These are phyloP conservation scores for Nannizziopsis arthrosporioides DNA, from an alignment of 2,329 filamentous ascomycete species.

Conservation along the genomic window DNA sequence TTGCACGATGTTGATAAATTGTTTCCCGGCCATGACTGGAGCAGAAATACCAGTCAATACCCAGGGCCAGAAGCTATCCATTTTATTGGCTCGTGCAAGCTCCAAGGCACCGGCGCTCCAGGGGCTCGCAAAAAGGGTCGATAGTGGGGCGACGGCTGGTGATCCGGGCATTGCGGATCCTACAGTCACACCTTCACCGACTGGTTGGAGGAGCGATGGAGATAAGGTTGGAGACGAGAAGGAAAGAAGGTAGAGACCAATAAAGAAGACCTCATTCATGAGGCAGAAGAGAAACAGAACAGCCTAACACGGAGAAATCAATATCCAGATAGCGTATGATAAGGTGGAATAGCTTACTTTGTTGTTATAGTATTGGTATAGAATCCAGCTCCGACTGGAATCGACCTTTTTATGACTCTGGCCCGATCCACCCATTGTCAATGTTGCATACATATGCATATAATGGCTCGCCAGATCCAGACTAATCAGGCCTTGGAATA, in stretches of 20 bases:
- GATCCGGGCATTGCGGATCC: slow-evolving; percentile 46
- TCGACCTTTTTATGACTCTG: slow-evolving; percentile 90
- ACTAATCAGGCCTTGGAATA: slow-evolving; percentile 88
- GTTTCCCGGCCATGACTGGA: slow-evolving; percentile 83
- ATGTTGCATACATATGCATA: slow-evolving; percentile 96
- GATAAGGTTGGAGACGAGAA: slow-evolving; percentile 87
- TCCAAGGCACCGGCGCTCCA: slow-evolving; percentile 90
- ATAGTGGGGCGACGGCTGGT: slow-evolving; percentile 55
- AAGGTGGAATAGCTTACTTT: slow-evolving; percentile 52
- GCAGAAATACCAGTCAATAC: slow-evolving; percentile 67
- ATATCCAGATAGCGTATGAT: background rate
- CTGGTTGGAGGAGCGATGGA: slow-evolving; percentile 61
- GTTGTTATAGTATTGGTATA: slow-evolving; percentile 96
- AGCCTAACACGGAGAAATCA: slow-evolving; percentile 42
- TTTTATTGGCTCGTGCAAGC: slow-evolving; percentile 86
- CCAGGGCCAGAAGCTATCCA: slow-evolving; percentile 66
- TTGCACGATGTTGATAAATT: slow-evolving; percentile 88
- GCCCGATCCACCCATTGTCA: slow-evolving; percentile 70
- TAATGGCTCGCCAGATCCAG: slow-evolving; percentile 94
- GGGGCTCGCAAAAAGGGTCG: slow-evolving; percentile 71
- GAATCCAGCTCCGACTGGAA: slow-evolving; percentile 70
- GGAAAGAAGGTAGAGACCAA: slow-evolving; percentile 91
- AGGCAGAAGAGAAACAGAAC: slow-evolving; percentile 86
- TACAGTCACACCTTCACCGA: slow-evolving; percentile 43
- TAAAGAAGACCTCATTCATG: slow-evolving; percentile 94